A percentile compares a stretch with the other conserved stretches of the same genome.
Conservation (phyloP, 805 yeast genomes). For the Schwanniomyces pseudopolymorphus region DNA sequence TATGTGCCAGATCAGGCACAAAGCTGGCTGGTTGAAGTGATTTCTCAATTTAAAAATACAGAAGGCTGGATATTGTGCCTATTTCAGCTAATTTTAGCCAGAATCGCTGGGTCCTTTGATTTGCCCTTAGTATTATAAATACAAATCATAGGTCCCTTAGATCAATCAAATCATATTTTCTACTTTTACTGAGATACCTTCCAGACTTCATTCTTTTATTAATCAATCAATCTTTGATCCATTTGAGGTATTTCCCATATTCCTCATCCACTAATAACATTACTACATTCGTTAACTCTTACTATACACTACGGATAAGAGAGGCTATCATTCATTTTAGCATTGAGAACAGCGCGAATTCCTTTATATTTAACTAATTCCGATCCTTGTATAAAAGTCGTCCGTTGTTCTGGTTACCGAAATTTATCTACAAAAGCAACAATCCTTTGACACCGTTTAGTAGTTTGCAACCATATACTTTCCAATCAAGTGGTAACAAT, state of each 20-base stretch:
- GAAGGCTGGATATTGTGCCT: conserved; percentile 7
- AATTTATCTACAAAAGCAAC: not conserved
- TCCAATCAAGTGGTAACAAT: not conserved
- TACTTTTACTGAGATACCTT: not conserved
- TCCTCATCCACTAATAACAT: not conserved
- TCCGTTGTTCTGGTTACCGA: conserved; percentile 7
- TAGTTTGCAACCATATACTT: conserved; percentile 8
- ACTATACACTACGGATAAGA: not conserved
- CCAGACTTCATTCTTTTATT: not conserved
- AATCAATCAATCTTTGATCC: not conserved
- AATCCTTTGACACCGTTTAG: not conserved
- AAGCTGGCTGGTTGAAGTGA: conserved; percentile 1
- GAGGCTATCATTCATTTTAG: not conserved
- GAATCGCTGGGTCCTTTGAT: conserved; percentile 6
- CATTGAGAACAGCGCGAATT: not conserved
- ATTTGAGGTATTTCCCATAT: not conserved
- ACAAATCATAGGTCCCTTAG: conserved; percentile 4
- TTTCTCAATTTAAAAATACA: not conserved
- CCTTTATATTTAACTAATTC: not conserved
- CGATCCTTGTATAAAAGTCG: not conserved
- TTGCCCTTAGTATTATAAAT: conserved; percentile 3
- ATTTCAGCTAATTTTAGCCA: conserved; percentile 6
- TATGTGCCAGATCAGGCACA: not conserved
- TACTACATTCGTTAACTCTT: not conserved
- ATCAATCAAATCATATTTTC: not conserved